These are phyloP conservation scores for Viola odorata DNA, from an alignment of 345 rosid species.

Conservation along the genomic window DNA sequence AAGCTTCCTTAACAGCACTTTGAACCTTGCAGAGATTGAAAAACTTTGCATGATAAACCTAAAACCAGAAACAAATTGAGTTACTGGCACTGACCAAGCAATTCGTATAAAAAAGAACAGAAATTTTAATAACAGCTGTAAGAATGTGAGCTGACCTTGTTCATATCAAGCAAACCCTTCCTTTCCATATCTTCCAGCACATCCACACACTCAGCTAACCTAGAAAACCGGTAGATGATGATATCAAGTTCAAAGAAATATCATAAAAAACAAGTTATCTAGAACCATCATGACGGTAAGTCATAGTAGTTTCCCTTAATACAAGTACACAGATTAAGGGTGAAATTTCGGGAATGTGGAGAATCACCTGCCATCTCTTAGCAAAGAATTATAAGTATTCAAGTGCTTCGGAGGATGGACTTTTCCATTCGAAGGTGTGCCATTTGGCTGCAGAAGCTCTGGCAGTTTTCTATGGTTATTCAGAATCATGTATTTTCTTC, in stretches of 20 bases:
- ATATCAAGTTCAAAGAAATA: conserved; percentile 10
- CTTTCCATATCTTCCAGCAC: conserved; percentile 75
- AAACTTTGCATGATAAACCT: conserved; percentile 87
- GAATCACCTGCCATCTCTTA: conserved; percentile 68
- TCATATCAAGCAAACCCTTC: conserved; percentile 60
- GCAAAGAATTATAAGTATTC: conserved; percentile 46
- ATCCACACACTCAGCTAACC: conserved; percentile 65
- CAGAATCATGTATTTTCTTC: conserved; percentile 30
- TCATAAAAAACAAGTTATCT: not conserved
- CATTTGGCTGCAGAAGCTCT: conserved; percentile 30
- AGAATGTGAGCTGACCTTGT: conserved; percentile 45
- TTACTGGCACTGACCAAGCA: conserved; percentile 1
- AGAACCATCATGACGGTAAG: not conserved
- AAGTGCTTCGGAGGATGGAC: conserved; percentile 29
- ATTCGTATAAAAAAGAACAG: conserved; percentile 3
- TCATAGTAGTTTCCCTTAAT: not conserved
- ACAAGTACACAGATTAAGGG: not conserved
- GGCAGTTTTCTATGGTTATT: conserved; percentile 28
- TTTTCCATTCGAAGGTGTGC: conserved; percentile 26
- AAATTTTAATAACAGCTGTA: conserved; percentile 12
- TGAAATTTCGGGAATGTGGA: not conserved
- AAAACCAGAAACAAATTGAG: conserved; percentile 17
- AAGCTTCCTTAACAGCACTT: conserved; percentile 75
- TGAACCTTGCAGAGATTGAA: conserved; percentile 61
- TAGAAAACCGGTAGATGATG: conserved; percentile 21